A percentile compares a stretch with the other conserved stretches of the same genome.
Conservation (phyloP, 2,329 filamentous ascomycete genomes). For the Colletotrichum magnum region DNA sequence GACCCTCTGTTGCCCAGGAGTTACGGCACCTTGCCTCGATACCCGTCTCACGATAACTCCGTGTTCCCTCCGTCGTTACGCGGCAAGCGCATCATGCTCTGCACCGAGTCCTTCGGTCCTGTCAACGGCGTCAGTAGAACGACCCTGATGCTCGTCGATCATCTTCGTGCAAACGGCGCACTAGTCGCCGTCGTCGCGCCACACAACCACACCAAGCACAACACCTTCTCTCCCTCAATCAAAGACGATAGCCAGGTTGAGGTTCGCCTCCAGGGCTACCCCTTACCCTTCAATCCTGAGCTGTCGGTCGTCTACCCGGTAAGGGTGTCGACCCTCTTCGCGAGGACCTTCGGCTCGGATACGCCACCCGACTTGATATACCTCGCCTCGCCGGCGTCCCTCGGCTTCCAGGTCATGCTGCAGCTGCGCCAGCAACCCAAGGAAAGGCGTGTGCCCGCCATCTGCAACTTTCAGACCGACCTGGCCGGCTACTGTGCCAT, state of each 20-base stretch:
- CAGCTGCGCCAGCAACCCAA: conserved; percentile 73
- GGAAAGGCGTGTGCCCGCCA: conserved; percentile 69
- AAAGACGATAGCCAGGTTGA: conserved; percentile 55
- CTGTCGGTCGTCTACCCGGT: conserved; percentile 79
- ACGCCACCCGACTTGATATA: conserved; percentile 76
- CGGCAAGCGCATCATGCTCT: conserved; percentile 75
- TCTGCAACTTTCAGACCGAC: conserved; percentile 82
- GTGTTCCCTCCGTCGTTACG: conserved; percentile 64
- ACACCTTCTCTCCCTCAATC: conserved; percentile 65
- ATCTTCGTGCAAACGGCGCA: conserved; percentile 74
- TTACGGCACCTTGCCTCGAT: conserved; percentile 26
- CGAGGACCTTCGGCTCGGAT: conserved; percentile 68
- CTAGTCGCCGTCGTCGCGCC: conserved; percentile 78
- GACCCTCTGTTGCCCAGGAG: conserved; percentile 26
- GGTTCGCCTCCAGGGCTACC: conserved; percentile 74
- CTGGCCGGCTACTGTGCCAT: conserved; percentile 78
- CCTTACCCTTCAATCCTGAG: conserved; percentile 79
- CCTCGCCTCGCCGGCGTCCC: conserved; percentile 76
- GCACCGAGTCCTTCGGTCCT: conserved; percentile 79
- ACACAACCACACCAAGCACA: conserved; percentile 66
- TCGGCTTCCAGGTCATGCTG: conserved; percentile 80
- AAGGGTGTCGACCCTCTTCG: conserved; percentile 72
- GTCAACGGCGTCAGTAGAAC: conserved; percentile 82
- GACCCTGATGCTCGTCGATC: conserved; percentile 77
- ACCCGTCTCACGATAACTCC: conserved; percentile 54